Evolutionary conservation across 441 rosid species (phyloP).

Genomic region (Macaranga tanarius): DNA sequence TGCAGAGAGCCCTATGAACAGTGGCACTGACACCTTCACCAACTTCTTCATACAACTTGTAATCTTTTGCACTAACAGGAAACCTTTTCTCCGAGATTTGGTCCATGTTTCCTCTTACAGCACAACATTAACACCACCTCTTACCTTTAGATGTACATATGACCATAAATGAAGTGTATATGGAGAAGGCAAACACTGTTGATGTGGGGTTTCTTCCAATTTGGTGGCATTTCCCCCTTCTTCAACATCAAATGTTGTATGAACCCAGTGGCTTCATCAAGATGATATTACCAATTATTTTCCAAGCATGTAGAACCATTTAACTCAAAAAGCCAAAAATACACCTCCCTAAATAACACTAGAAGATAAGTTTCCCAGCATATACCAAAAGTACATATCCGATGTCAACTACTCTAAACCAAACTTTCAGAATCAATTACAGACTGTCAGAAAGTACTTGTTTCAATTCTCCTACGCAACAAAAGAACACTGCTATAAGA

Average conservation of each 20-base stretch:
- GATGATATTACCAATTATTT: constrained; percentile 24
- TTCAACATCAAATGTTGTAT: constrained; percentile 29
- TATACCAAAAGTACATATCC: not conserved
- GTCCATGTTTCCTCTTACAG: constrained; percentile 55
- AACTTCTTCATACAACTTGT: constrained; percentile 83
- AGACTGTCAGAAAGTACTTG: too few relatives aligned
- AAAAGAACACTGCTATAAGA: not conserved
- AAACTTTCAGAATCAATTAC: not conserved
- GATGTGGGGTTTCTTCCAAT: constrained; percentile 73
- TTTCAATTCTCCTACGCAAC: not conserved
- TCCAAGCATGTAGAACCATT: constrained; percentile 34
- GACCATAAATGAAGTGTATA: constrained; percentile 34
- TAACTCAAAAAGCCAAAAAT: not conserved
- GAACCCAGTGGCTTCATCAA: constrained; percentile 38
- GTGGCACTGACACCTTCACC: constrained; percentile 99
- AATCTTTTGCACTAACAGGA: constrained; percentile 79
- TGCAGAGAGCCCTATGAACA: constrained; percentile 89
- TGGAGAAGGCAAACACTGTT: constrained; percentile 28
- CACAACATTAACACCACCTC: constrained; percentile 45
- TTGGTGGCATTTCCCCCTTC: constrained; percentile 58
- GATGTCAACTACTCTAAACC: not conserved
- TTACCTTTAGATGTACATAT: constrained; percentile 34
- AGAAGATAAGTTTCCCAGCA: not conserved
- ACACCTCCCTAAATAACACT: constrained; percentile 12
- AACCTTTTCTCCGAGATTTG: constrained; percentile 56